A percentile compares a stretch with the other conserved stretches of the same genome.
These are phyloP conservation scores for Lithospermum erythrorhizon DNA, from an alignment of 257 asterid genomes.

Conservation along the genomic window DNA sequence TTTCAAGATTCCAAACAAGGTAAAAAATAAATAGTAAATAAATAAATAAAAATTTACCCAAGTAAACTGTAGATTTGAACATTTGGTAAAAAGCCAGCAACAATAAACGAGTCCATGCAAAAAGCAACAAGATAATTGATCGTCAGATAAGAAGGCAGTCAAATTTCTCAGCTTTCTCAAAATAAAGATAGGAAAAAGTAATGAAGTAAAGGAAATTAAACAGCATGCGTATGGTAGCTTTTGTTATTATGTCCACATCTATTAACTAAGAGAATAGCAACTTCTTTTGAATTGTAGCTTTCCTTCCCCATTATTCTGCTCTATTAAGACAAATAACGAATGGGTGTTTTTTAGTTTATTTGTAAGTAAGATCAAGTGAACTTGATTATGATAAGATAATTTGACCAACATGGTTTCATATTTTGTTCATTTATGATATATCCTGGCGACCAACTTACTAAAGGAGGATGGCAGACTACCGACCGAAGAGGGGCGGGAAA, in stretches of 20 bases:
- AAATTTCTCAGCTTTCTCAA: slow-evolving; percentile 1
- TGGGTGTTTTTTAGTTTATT: not conserved
- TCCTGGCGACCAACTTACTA: too few relatives aligned
- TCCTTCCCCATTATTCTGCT: not conserved
- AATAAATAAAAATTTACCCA: slow-evolving; percentile 43
- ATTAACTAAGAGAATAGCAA: slow-evolving; percentile 1
- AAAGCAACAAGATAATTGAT: slow-evolving; percentile 11
- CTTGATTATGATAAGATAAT: too few relatives aligned
- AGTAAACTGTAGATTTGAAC: slow-evolving; percentile 49
- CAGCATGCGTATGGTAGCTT: slow-evolving; percentile 18
- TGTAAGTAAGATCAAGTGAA: too few relatives aligned
- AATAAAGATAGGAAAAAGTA: slow-evolving; percentile 10
- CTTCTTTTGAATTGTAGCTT: slow-evolving; percentile 1
- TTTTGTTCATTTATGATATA: too few relatives aligned
- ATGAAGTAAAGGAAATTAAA: slow-evolving; percentile 2
- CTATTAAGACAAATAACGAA: not conserved
- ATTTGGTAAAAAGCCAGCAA: slow-evolving; percentile 22
- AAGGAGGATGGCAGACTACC: too few relatives aligned
- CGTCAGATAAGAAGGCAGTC: slow-evolving; percentile 9
- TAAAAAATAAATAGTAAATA: not conserved
- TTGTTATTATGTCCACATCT: slow-evolving; percentile 3
- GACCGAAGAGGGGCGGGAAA: too few relatives aligned
- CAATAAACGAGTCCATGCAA: slow-evolving; percentile 31
- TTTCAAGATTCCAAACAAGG: not conserved
- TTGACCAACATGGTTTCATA: too few relatives aligned